Evolutionary conservation across 106 monocot species (phyloP).

Genomic region (Iris macrosiphon): DNA sequence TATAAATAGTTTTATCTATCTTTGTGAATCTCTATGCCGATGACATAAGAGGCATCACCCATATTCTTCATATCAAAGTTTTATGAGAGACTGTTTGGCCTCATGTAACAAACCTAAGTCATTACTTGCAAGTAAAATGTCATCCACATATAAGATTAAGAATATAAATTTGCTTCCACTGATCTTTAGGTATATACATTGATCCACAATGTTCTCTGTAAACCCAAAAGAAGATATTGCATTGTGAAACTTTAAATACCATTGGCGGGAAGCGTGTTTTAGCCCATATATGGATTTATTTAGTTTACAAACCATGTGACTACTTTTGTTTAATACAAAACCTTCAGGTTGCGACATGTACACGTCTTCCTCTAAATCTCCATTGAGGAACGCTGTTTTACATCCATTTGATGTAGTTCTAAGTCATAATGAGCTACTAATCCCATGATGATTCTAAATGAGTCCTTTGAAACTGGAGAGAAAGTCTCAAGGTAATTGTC

Average conservation of each 20-base stretch:
- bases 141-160: neutral
- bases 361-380: neutral
- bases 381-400: neutral
- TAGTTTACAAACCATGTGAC: neutral
- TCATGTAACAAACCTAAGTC: neutral
- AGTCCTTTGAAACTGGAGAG: too few relatives aligned
- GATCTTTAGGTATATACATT: neutral
- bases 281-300: neutral
- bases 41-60: neutral
- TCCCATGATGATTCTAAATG: neutral
- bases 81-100: neutral
- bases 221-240: neutral
- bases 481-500: neutral
- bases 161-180: conserved; percentile 3
- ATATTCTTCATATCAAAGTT: conserved; percentile 5
- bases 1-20: neutral
- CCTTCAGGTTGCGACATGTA: conserved; percentile 9
- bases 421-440: conserved; percentile 5
- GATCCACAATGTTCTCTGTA: neutral
- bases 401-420: neutral
- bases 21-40: neutral
- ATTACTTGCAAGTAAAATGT: neutral
- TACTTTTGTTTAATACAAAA: neutral
- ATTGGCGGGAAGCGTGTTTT: neutral
- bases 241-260: neutral